These are phyloP conservation scores for Gracilaria gracilis DNA, from an alignment of 23 red algal species.

Conservation along the genomic window DNA sequence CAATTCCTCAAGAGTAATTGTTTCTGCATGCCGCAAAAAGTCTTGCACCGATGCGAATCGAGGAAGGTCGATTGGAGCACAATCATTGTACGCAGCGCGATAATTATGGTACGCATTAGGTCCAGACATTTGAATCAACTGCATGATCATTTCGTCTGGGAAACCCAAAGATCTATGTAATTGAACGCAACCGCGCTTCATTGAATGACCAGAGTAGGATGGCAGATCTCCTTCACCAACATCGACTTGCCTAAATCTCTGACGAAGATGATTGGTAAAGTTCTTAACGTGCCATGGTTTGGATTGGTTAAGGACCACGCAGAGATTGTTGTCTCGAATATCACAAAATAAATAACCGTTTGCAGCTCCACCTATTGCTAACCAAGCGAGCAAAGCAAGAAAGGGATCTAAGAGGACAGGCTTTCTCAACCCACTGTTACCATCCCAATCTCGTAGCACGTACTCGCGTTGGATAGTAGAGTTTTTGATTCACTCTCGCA, in stretches of 20 bases:
- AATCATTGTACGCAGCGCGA: too few relatives aligned
- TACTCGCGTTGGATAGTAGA: too few relatives aligned
- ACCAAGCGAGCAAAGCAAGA: slow-evolving; percentile 22
- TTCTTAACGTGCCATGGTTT: slow-evolving; percentile 28
- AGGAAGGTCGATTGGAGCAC: slow-evolving; percentile 22
- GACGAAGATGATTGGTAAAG: slow-evolving; percentile 26
- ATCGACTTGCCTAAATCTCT: background rate
- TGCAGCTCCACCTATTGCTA: background rate
- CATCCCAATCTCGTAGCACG: too few relatives aligned
- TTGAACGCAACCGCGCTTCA: too few relatives aligned
- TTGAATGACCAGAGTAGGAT: slow-evolving; percentile 41
- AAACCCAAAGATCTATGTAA: too few relatives aligned
- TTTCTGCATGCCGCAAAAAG: slow-evolving; percentile 53
- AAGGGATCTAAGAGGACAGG: slow-evolving; percentile 58
- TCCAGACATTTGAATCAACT: too few relatives aligned
- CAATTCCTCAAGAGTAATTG: too few relatives aligned
- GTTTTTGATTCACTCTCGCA: too few relatives aligned
- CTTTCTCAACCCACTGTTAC: too few relatives aligned
- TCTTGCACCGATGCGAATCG: slow-evolving; percentile 7
- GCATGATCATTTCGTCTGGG: too few relatives aligned
- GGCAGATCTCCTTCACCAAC: slow-evolving; percentile 30
- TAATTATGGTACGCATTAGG: too few relatives aligned
- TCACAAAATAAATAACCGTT: slow-evolving; percentile 41
- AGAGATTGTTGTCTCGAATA: background rate
- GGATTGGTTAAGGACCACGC: background rate